Evolutionary conservation across 176 grass and related monocot species (phyloP), one percentile per base, ranked within the genome.

Genomic region (Triticum turgidum): DNA sequence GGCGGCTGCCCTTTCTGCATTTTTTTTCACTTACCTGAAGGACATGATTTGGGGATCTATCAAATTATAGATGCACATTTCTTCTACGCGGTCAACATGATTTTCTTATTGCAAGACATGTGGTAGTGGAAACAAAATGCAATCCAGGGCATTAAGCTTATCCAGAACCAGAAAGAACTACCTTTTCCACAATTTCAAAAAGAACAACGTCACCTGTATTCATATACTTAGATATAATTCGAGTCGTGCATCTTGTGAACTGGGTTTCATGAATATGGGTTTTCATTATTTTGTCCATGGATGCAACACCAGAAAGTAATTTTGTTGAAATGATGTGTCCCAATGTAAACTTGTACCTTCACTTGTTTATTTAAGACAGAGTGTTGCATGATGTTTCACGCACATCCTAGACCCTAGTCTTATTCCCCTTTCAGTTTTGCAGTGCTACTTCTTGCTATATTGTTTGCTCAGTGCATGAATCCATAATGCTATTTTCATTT

Each of bases 281-380:
- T 73, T 73, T 51, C 39, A 42, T 82, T 41, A 47, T 37, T 66
- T 52, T 18, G n/a, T 82, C 58, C 27, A 22, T 30, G 68, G 24
- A 42, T 76, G 34, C 2, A n/a, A 8, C 20, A 3, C 27, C 32
- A 25, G 37, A 24, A 82, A 76, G 12, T 82, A 63, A 63, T 3
- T 83, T 83, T 83, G 17, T 69, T 69, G 71, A 42, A 21, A 81
- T 81, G 27, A 65, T 51, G 70, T 9, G 63, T 75, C 45, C 7
- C 7, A 83, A 61, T 76, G 38, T 15, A 30, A 14, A 32, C 7
- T 61, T 82, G 83, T 65, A 82, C 76, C 56, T 82, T 18, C 47
- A 45, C 21, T 85, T 69, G 61, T 79, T 81, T 81, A 30, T 70
- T 30, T 69, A 10, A 29, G 42, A 41, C 9, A 41, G 34, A 63